Evolutionary conservation across 2,329 filamentous ascomycete species (phyloP), one percentile per base, ranked within the genome.

Genomic region (Ceratocystis lukuohia): DNA sequence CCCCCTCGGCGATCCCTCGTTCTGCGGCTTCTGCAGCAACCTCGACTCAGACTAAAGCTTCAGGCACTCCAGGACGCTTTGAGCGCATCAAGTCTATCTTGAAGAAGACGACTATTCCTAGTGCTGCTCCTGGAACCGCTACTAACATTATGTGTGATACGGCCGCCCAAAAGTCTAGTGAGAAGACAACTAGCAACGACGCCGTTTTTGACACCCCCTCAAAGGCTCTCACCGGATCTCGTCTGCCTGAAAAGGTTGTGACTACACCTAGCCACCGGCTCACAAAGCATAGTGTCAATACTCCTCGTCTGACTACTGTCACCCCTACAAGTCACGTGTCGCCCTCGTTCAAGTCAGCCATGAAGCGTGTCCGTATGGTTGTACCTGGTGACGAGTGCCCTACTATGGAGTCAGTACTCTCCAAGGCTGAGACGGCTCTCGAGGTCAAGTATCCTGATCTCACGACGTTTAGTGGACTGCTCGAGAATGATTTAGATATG

Each of bases 201-300:
- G 25, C 80, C 83, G 4, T 37, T 65, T 30, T 65, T n/a, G 22
- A 41, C 4, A 45, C 67, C 12, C 12, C 66, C 7, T 66, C 67
- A 1, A 72, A 74, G 28, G 69, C 71, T 7, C 79, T 79, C 0
- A 79, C 82, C 1, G 76, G 73, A 7, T 76, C 78, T 1, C 48
- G 48, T 20, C 48, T 56, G 20, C 44, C 65, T 12, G 67, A 64
- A n/a, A 56, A 45, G 12, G 79, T 82, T 5, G 76, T 84, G 65
- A 85, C 84, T 4, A 90, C 88, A 0, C 88, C 88, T 6, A 85
- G 86, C 41, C 82, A 85, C 28, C 88, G 85, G 74, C 73, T 79
- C 46, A 74, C 76, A 20, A 96, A 95, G 77, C 87, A 84, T 66
- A 89, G 96, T 45, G 86, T 88, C 63, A 96, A 96, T 72, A 91